These are phyloP conservation scores for Puccinia triticina DNA, from an alignment of 1,284 basidiomycete species.

Conservation along the genomic window DNA sequence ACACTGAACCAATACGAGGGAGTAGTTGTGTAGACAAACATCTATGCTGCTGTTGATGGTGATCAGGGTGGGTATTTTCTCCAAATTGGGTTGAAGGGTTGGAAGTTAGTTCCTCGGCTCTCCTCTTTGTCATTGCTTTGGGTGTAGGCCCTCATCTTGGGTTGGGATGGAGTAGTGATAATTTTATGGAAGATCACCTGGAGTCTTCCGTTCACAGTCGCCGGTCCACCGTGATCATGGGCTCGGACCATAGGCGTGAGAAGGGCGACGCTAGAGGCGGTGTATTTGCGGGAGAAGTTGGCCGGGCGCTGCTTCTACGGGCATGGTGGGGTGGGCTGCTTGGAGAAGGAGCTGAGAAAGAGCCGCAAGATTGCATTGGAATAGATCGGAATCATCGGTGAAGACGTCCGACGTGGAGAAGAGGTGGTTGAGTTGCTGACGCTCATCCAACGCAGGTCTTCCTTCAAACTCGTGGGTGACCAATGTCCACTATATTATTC, in stretches of 20 bases:
- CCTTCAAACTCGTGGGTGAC: background rate
- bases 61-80: no score
- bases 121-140: constrained; percentile 3
- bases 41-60: background rate
- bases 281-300: constrained; percentile 19
- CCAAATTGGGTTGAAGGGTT: background rate
- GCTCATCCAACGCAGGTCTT: background rate
- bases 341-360: background rate
- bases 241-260: constrained; percentile 16
- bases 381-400: background rate
- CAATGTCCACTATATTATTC: background rate
- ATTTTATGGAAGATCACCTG: constrained; percentile 12
- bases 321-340: background rate
- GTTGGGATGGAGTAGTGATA: constrained; percentile 5
- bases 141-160: background rate
- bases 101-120: background rate
- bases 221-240: background rate
- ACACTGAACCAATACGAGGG: no score
- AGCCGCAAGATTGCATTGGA: background rate
- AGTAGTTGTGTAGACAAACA: no score
- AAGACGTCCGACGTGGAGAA: background rate
- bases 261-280: constrained; percentile 25
- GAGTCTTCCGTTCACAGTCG: constrained; percentile 5
- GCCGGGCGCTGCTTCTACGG: background rate
- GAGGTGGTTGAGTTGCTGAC: background rate